These are phyloP conservation scores for Candida xyloterini DNA, from an alignment of 805 yeast genomes.

Conservation along the genomic window DNA sequence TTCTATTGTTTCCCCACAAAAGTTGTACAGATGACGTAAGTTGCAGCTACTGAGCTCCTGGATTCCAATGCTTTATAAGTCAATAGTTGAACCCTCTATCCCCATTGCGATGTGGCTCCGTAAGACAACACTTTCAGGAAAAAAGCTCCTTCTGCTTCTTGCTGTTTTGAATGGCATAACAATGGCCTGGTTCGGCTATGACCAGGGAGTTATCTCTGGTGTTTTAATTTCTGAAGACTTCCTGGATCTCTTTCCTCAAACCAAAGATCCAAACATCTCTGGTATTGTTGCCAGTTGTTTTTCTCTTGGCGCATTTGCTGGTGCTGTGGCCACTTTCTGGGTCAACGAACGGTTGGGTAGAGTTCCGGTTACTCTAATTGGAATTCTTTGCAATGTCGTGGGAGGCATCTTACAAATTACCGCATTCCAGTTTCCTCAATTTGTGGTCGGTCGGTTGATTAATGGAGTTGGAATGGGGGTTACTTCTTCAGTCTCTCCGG, in stretches of 20 bases:
- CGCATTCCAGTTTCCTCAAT: constrained; percentile 40
- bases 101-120: neutral
- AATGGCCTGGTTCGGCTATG: constrained; percentile 33
- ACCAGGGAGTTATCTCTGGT: constrained; percentile 48
- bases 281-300: constrained; percentile 37
- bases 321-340: constrained; percentile 27
- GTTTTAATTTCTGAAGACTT: constrained; percentile 31
- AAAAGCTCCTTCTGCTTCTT: neutral
- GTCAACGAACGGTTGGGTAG: constrained; percentile 38
- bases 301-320: constrained; percentile 41
- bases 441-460: constrained; percentile 41
- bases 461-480: constrained; percentile 46
- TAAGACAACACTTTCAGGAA: neutral
- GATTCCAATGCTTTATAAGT: neutral
- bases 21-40: neutral
- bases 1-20: constrained; percentile 1
- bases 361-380: constrained; percentile 35
- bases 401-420: constrained; percentile 34
- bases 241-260: constrained; percentile 13
- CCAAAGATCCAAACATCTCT: constrained; percentile 42
- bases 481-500: constrained; percentile 44
- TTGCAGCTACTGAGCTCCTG: neutral
- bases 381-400: constrained; percentile 32
- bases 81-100: neutral
- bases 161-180: constrained; percentile 2